Evolutionary conservation across 768 basidiomycete genomes (phyloP).

Genomic region (Strobilomyces echinocephalus): DNA sequence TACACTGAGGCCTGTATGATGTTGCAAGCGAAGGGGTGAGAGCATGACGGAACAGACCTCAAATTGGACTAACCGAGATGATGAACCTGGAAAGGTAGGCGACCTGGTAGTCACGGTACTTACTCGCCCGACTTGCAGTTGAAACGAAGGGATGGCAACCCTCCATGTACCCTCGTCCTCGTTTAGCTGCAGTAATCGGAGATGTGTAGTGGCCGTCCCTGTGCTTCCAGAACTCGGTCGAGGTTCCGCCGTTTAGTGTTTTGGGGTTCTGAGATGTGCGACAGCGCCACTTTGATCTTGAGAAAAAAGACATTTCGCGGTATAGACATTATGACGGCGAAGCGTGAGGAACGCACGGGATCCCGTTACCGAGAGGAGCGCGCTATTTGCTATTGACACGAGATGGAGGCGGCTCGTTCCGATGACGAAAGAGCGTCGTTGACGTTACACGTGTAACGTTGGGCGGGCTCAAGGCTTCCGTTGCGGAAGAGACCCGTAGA

Average conservation of each 20-base stretch:
- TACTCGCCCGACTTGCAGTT: not conserved
- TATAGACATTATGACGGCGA: not conserved
- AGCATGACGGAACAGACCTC: not conserved
- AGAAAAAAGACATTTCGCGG: not conserved
- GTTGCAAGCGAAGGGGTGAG: not conserved
- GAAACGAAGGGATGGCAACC: not conserved
- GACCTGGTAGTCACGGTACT: not conserved
- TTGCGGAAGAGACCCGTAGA: not conserved
- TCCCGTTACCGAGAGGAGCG: not conserved
- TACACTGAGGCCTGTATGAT: not conserved
- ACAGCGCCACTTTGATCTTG: slow-evolving; percentile 7
- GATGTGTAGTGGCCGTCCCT: not conserved
- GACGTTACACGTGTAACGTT: slow-evolving; percentile 30
- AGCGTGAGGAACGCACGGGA: not conserved
- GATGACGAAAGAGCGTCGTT: not conserved
- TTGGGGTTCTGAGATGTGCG: slow-evolving; percentile 6
- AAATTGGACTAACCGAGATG: not conserved
- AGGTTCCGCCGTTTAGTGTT: not conserved
- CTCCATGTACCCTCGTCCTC: not conserved
- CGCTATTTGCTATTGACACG: slow-evolving; percentile 2
- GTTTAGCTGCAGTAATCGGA: too few relatives aligned
- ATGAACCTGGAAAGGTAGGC: not conserved
- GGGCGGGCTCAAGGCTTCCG: slow-evolving; percentile 11
- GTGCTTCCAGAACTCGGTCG: not conserved
- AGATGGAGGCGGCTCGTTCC: not conserved